A percentile compares a stretch with the other conserved stretches of the same genome.
Evolutionary conservation across 2,329 filamentous ascomycete species (phyloP).

Genomic region (Emmonsiellopsis sp.): DNA sequence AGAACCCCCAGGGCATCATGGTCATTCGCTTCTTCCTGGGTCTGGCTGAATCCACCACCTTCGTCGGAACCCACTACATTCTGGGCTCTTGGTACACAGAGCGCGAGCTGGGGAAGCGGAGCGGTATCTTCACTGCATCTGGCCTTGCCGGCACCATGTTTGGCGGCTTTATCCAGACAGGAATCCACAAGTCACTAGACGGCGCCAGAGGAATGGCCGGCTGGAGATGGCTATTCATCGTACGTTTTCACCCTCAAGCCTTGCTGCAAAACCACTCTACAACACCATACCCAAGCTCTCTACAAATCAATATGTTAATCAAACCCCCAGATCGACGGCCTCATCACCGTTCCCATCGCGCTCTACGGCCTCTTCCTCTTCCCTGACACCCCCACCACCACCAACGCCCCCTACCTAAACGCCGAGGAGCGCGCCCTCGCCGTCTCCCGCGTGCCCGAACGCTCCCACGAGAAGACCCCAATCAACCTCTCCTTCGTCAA

Average conservation of each 20-base stretch:
- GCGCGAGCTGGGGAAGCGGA: slow-evolving; percentile 29
- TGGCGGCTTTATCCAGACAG: slow-evolving; percentile 27
- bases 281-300: not conserved
- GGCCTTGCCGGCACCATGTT: slow-evolving; percentile 29
- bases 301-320: slow-evolving; percentile 4
- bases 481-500: slow-evolving; percentile 18
- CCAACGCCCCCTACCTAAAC: slow-evolving; percentile 25
- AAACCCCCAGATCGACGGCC: slow-evolving; percentile 21
- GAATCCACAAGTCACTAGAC: slow-evolving; percentile 22
- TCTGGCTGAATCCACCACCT: slow-evolving; percentile 22
- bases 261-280: not conserved
- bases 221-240: slow-evolving; percentile 31
- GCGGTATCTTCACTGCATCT: slow-evolving; percentile 25
- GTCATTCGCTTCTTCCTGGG: slow-evolving; percentile 31
- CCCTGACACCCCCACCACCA: slow-evolving; percentile 28
- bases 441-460: slow-evolving; percentile 20
- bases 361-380: slow-evolving; percentile 35
- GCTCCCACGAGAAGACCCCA: slow-evolving; percentile 14
- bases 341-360: slow-evolving; percentile 35
- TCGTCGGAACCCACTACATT: slow-evolving; percentile 28
- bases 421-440: slow-evolving; percentile 22
- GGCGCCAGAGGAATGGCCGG: slow-evolving; percentile 19
- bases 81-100: slow-evolving; percentile 36
- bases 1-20: slow-evolving; percentile 22
- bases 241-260: slow-evolving; percentile 8